Conservation (phyloP, 169 alveolate genomes). For the Plasmodium cynomolgi region DNA sequence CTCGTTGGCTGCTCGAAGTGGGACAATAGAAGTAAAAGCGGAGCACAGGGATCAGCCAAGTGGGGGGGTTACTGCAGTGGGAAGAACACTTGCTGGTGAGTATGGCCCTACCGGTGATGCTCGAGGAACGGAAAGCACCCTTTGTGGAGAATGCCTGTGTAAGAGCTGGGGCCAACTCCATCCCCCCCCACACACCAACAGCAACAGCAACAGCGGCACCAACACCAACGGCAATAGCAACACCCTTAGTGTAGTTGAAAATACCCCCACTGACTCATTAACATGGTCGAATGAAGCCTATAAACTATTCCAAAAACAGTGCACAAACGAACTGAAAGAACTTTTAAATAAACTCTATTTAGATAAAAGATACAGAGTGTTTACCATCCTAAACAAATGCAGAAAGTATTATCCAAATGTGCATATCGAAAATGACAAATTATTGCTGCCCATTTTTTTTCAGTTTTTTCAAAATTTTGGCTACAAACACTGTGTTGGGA, state of each 20-base stretch:
- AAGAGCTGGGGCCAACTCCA: background rate
- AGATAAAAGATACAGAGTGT: constrained; percentile 61
- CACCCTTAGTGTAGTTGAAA: background rate
- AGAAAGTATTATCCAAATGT: constrained; percentile 70
- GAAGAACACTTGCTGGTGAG: background rate
- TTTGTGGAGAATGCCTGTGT: background rate
- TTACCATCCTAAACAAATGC: constrained; percentile 60
- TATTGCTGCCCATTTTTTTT: constrained; percentile 31
- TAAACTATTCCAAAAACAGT: constrained; percentile 22
- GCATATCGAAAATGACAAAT: constrained; percentile 52
- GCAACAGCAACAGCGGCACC: background rate
- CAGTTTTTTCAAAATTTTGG: constrained; percentile 64
- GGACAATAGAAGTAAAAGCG: background rate
- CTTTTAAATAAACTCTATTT: constrained; percentile 38
- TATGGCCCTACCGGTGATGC: background rate
- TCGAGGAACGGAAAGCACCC: background rate
- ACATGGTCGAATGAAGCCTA: background rate
- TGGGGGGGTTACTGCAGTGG: background rate
- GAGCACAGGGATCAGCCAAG: background rate
- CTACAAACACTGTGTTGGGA: constrained; percentile 47
- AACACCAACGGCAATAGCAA: background rate
- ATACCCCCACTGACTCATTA: background rate
- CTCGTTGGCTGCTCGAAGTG: background rate
- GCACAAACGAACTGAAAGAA: constrained; percentile 38
- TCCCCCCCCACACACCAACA: background rate